Conservation (phyloP, 139 green algal species). For the Eudorina sp. region DNA sequence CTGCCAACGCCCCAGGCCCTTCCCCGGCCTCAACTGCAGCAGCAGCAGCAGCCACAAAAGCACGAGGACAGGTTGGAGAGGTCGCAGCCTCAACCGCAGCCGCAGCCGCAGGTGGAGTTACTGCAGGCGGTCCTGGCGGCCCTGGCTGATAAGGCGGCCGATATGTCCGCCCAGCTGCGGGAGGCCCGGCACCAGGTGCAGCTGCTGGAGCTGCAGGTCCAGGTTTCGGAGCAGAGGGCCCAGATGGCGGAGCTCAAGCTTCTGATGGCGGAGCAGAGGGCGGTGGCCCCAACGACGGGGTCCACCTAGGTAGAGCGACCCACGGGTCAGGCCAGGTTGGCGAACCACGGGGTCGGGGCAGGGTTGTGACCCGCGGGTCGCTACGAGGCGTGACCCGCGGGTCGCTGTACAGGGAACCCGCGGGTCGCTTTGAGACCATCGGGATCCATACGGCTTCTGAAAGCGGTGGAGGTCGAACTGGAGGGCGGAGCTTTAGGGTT, state of each 20-base stretch:
- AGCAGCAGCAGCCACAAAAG: conserved; percentile 5
- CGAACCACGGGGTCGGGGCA: no score
- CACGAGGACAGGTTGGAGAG: not conserved
- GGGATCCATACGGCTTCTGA: no score
- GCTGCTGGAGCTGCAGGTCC: not conserved
- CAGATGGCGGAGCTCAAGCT: conserved; percentile 6
- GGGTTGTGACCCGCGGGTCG: no score
- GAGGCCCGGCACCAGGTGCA: conserved; percentile 5
- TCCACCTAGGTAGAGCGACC: no score
- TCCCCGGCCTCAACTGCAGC: not conserved
- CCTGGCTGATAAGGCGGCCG: not conserved
- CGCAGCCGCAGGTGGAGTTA: not conserved
- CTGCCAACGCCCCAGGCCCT: not conserved
- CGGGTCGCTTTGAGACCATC: no score
- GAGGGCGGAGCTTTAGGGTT: no score
- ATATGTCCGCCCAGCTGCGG: not conserved
- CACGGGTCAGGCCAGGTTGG: no score
- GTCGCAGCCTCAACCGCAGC: not conserved
- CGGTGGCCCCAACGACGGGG: no score
- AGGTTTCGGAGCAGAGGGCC: not conserved
- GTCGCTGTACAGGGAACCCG: no score
- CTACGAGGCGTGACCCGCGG: no score
- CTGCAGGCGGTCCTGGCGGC: not conserved
- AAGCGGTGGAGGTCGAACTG: no score
- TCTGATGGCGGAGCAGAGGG: not conserved